Conservation (phyloP, 345 rosid genomes). For the Erucastrum elatum region DNA sequence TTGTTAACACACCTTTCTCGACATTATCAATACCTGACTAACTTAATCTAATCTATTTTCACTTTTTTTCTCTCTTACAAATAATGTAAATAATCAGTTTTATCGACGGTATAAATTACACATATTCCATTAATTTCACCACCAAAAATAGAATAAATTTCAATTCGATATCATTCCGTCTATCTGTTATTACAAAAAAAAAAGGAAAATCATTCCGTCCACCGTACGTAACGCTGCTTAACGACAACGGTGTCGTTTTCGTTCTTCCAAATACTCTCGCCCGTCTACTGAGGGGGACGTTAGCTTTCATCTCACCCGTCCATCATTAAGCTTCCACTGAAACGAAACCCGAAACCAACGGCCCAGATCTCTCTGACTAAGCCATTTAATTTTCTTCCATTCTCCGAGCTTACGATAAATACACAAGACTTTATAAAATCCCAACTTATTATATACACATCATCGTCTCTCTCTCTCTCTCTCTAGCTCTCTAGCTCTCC, state of each 20-base stretch:
- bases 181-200: no score
- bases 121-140: constrained; percentile 8
- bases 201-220: constrained; percentile 17
- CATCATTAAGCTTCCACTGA: neutral
- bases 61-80: neutral
- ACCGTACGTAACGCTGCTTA: constrained; percentile 33
- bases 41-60: neutral
- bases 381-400: constrained; percentile 14
- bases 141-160: neutral
- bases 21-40: constrained; percentile 8
- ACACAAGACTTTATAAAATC: neutral
- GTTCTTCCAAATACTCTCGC: constrained; percentile 13
- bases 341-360: constrained; percentile 34
- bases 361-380: constrained; percentile 24
- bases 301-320: constrained; percentile 12
- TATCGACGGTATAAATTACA: neutral
- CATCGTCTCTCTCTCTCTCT: constrained; percentile 13
- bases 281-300: constrained; percentile 24
- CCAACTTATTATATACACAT: neutral
- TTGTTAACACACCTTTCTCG: constrained; percentile 30
- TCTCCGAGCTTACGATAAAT: neutral
- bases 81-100: neutral
- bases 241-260: constrained; percentile 37
- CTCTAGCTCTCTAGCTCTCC: constrained; percentile 6
- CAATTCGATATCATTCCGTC: no score